phyloP scores from a whole-genome alignment of 2,329 filamentous ascomycete species.

The Claviceps sp. region DNA sequence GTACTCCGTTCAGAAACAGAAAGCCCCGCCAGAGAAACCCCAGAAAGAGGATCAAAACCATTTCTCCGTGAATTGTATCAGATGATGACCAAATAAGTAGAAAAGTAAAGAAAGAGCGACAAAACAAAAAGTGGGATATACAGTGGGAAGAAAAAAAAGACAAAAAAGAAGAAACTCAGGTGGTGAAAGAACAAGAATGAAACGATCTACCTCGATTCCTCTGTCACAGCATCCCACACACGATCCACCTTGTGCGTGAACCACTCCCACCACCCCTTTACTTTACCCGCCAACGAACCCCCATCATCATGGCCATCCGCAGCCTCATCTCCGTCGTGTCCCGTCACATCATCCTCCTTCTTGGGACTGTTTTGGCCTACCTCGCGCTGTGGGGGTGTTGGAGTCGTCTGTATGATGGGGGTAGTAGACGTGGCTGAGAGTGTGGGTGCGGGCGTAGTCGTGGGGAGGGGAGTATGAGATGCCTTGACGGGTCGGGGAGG shows the following conservation, averaged over 20 bases:
- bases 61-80: too few relatives aligned
- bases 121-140: neutral
- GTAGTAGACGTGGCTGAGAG: neutral
- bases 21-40: too few relatives aligned
- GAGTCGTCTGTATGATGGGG: neutral
- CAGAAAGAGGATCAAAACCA: too few relatives aligned
- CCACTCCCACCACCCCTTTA: constrained; percentile 37
- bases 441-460: neutral
- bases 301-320: constrained; percentile 6
- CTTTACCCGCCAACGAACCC: constrained; percentile 15
- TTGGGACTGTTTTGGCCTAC: neutral
- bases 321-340: neutral
- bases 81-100: neutral
- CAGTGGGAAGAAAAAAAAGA: too few relatives aligned
- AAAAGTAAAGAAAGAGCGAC: neutral
- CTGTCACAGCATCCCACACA: constrained; percentile 31
- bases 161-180: too few relatives aligned
- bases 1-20: too few relatives aligned
- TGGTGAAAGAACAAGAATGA: neutral
- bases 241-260: constrained; percentile 32
- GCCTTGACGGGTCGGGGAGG: constrained; percentile 1
- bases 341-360: neutral
- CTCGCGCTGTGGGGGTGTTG: neutral
- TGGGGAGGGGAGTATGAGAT: neutral
- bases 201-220: neutral